Conservation (phyloP, 176 grass and related monocot genomes). For the Saccharum officinarum region DNA sequence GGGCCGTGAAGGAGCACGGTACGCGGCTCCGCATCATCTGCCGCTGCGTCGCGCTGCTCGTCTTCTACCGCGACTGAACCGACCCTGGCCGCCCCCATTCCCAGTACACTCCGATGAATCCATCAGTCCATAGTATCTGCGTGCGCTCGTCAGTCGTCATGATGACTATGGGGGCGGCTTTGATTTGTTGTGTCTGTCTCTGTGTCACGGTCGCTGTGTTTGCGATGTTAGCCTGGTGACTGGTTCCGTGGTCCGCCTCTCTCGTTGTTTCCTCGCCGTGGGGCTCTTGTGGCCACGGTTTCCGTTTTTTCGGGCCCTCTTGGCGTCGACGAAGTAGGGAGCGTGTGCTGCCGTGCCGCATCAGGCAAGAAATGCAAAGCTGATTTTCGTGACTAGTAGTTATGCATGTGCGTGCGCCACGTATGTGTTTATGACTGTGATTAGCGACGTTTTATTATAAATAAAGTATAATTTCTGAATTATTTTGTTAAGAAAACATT, state of each 20-base stretch:
- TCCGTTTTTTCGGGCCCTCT: neutral
- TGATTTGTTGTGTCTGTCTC: neutral
- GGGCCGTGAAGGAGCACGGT: constrained; percentile 40
- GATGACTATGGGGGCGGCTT: neutral
- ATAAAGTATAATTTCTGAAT: no score
- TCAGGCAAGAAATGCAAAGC: neutral
- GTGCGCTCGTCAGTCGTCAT: neutral
- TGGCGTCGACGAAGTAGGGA: neutral
- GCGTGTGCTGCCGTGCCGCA: neutral
- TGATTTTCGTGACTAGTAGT: neutral
- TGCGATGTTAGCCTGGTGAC: neutral
- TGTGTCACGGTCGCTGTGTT: neutral
- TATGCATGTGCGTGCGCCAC: no score
- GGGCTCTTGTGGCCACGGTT: neutral
- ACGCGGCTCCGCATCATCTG: constrained; percentile 49
- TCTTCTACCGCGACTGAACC: constrained; percentile 41
- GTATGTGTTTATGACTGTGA: no score
- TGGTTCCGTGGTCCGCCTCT: neutral
- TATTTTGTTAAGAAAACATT: no score
- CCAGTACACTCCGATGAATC: neutral
- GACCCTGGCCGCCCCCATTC: no score
- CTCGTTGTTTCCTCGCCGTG: constrained; percentile 10
- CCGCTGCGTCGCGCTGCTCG: constrained; percentile 46
- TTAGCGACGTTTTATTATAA: no score
- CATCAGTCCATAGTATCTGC: neutral